phyloP scores from a whole-genome alignment of 2,329 filamentous ascomycete genomes.

The Penicillium sp. region DNA sequence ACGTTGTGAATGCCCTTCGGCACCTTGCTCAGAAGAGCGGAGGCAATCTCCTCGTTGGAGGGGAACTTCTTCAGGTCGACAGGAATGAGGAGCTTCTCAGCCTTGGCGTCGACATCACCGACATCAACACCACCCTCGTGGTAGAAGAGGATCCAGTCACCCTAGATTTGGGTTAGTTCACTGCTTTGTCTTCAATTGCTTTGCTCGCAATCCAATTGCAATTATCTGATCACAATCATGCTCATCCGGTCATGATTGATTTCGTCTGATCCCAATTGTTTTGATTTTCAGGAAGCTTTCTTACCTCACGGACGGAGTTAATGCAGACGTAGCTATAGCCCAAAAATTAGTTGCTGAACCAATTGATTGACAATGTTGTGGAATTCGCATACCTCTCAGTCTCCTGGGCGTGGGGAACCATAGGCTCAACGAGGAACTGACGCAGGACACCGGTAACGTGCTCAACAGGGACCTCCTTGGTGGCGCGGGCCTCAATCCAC shows the following conservation, averaged over 20 bases:
- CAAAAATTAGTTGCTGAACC: neutral
- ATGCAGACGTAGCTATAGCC: slow-evolving; percentile 91
- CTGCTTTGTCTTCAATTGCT: neutral
- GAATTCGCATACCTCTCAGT: slow-evolving; percentile 68
- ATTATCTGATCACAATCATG: slow-evolving; percentile 1
- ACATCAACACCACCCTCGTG: slow-evolving; percentile 99
- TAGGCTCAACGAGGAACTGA: slow-evolving; percentile 97
- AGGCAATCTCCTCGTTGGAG: slow-evolving; percentile 91
- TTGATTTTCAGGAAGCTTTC: slow-evolving; percentile 47
- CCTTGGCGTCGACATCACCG: slow-evolving; percentile 98
- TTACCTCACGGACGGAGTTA: slow-evolving; percentile 98
- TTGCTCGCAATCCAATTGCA: neutral
- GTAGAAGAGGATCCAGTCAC: slow-evolving; percentile 99
- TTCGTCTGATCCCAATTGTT: neutral
- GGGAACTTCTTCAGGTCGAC: slow-evolving; percentile 95
- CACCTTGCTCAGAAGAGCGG: slow-evolving; percentile 85
- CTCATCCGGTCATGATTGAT: neutral
- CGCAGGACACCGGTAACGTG: slow-evolving; percentile 84
- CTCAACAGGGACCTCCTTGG: slow-evolving; percentile 93
- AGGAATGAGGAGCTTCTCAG: slow-evolving; percentile 96
- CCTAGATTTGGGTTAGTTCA: slow-evolving; percentile 62
- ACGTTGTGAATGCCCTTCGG: slow-evolving; percentile 97
- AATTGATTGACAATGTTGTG: no score
- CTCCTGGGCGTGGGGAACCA: slow-evolving; percentile 91
- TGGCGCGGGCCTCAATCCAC: slow-evolving; percentile 91